Base-by-base conservation (phyloP, 106 monocot genomes). In the Amphibolis antarctica region DNA sequence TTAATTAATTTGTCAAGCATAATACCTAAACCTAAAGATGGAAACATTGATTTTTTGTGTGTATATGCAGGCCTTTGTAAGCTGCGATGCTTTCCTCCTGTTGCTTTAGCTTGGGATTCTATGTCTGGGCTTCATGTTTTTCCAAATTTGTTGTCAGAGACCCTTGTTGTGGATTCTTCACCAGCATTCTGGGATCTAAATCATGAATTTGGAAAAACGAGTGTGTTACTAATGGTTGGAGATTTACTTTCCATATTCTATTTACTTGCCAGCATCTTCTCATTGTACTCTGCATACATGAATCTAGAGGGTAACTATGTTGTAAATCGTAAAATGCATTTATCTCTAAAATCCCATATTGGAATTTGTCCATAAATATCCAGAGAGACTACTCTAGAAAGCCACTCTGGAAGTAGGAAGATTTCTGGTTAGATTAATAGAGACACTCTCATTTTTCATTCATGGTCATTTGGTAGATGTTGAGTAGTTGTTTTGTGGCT, bases 1-100 rank as follows among this genome's bases (percentile, higher is more conserved):
- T 4, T 14, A 10, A 25, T 56, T 12, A 56, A 56, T 27, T 28
- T 28, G 25, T 14, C 56, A 29, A 27, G 14, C 56, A 57, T 28
- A 28, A 57, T 25, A 15, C 56, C 12, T 26, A 15, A 26, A 57
- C 0, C 22, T n/a, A n/a, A n/a, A 24, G 15, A 28, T 13, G 14
- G 14, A 57, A 57, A 28, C 1, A 26, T 17, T 57, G 13, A 57
- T 15, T 15, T 28, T 15, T 15, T 15, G 27, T 57, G 14, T 57
- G 1, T 49, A 49, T 49, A 13, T 14, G 28, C 71, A 96, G 96
- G 81, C 50, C 68, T 90, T 31, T 96, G 96, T 69, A 96, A 82
- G 71, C 65, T 86, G 55, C 81, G 96, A 7, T 96, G 96, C 64
- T 96, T 96, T 72, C 96, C 96, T 60, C 89, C 96, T 15, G 79